Percentiles rank a stretch among this genome's conserved stretches.
Evolutionary conservation across 1,139 yeast species (phyloP).

Genomic region (Taiozyma onychis): DNA sequence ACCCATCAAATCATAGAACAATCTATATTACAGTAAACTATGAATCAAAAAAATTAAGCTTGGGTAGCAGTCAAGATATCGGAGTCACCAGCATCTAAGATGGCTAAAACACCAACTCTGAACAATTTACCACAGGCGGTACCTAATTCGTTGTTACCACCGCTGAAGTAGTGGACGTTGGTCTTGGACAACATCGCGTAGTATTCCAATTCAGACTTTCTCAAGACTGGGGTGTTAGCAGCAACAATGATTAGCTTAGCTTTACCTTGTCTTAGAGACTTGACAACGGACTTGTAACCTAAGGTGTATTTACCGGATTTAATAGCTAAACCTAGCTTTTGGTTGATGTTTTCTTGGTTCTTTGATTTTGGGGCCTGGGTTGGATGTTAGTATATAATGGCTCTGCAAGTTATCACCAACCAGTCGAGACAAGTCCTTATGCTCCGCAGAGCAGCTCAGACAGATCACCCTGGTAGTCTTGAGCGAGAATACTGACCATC

Average conservation of each 20-base stretch:
- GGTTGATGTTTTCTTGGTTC: constrained; percentile 92
- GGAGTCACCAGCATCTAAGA: constrained; percentile 99
- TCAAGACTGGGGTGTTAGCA: constrained; percentile 99
- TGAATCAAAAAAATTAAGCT: constrained; percentile 10
- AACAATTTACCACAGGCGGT: constrained; percentile 99
- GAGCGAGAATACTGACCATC: constrained; percentile 72
- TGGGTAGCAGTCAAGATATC: constrained; percentile 62
- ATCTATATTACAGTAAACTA: constrained; percentile 1
- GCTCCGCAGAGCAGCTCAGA: background rate
- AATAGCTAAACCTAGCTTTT: constrained; percentile 96
- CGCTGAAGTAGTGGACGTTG: constrained; percentile 95
- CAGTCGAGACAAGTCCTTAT: background rate
- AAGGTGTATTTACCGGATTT: constrained; percentile 99
- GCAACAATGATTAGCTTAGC: constrained; percentile 98
- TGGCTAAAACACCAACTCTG: constrained; percentile 98
- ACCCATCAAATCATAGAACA: background rate
- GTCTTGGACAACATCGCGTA: constrained; percentile 99
- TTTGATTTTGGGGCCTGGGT: constrained; percentile 87
- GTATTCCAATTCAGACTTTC: constrained; percentile 99
- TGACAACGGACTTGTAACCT: constrained; percentile 69
- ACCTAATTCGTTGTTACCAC: constrained; percentile 99
- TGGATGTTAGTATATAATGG: constrained; percentile 29
- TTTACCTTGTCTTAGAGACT: constrained; percentile 96
- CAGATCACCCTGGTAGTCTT: background rate
- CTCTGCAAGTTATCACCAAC: background rate